Evolutionary conservation across 2,329 filamentous ascomycete species (phyloP).

Genomic region (Hypomyces perniciosus): DNA sequence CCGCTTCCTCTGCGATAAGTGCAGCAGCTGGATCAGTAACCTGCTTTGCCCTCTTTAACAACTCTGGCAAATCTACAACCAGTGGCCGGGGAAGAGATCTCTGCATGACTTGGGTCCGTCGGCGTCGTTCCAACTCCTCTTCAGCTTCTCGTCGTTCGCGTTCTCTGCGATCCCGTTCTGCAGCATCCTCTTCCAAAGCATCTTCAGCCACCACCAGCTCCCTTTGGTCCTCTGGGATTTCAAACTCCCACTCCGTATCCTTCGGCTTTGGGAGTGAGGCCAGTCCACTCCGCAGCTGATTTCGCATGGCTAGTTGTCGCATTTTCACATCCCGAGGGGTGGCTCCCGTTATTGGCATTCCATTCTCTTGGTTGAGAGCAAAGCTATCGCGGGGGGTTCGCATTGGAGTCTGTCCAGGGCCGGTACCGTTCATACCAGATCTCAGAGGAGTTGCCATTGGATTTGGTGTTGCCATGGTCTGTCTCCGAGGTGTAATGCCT

Average conservation of each 20-base stretch:
- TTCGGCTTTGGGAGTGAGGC: conserved; percentile 85
- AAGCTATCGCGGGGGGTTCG: conserved; percentile 85
- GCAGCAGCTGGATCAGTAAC: conserved; percentile 59
- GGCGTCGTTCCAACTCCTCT: conserved; percentile 71
- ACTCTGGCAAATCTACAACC: conserved; percentile 60
- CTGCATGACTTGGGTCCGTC: conserved; percentile 90
- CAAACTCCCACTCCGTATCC: conserved; percentile 89
- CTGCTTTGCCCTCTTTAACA: conserved; percentile 58
- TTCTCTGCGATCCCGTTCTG: conserved; percentile 74
- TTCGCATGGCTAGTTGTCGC: conserved; percentile 61
- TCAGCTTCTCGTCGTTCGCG: conserved; percentile 64
- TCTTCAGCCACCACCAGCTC: conserved; percentile 46
- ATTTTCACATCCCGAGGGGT: conserved; percentile 73
- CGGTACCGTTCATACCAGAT: conserved; percentile 54
- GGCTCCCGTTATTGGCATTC: conserved; percentile 61
- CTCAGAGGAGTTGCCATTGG: conserved; percentile 87
- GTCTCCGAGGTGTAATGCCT: conserved; percentile 71
- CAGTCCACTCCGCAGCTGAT: conserved; percentile 66
- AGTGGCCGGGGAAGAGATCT: conserved; percentile 71
- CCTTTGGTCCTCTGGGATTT: conserved; percentile 75
- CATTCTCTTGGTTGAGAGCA: conserved; percentile 68
- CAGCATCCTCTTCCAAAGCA: conserved; percentile 53
- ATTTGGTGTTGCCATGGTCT: conserved; percentile 85
- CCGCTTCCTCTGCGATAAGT: conserved; percentile 70
- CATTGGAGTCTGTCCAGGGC: conserved; percentile 74